Base-by-base conservation (phyloP, 345 rosid species). In the Barbarea vulgaris region DNA sequence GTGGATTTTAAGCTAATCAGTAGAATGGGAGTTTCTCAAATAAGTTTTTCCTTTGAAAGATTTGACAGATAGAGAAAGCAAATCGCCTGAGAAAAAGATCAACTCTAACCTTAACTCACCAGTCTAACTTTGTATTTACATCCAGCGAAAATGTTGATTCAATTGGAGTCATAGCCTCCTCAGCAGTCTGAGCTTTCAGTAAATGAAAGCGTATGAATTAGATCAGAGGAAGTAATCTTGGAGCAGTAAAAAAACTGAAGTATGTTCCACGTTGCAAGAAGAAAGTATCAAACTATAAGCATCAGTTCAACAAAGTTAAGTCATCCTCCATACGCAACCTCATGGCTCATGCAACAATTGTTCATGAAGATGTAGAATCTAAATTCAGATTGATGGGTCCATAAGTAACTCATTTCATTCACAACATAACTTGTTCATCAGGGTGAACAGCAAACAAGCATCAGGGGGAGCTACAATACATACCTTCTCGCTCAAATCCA, bases 401-500 rank as follows among this genome's bases (percentile, higher is more conserved):
- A 22, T 39, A 60, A 36, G 65, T 19, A 36, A 60, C 1, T 37
- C 46, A 22, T 2, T 36, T 36, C 31, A 60, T 15, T 46, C 28
- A 58, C 11, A 57, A 31, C 33, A 30, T 66, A 34, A 50, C 19
- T 33, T 30, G 8, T 69, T 55, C 41, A 12, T 37, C 62, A 53
- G 62, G 11, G 33, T 51, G 31, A 50, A 11, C 9, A 46, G 7
- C n/a, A 51, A 6, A 15, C 21, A 53, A 36, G 36, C 17, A 15
- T 67, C 59, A 54, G 59, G 60, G 36, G 60, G 18, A 55, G 37
- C 11, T 55, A 13, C 34, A 47, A 55, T 22, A 70, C 21, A 7
- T 81, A 93, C 97, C 97, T 95, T 95, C 73, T 87, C 96, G 41
- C 96, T 90, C 72, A 95, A 86, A 82, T 95, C 99, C 17, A 95